These are phyloP conservation scores for Termitomyces sp. DNA, from an alignment of 768 basidiomycete species.

Conservation along the genomic window DNA sequence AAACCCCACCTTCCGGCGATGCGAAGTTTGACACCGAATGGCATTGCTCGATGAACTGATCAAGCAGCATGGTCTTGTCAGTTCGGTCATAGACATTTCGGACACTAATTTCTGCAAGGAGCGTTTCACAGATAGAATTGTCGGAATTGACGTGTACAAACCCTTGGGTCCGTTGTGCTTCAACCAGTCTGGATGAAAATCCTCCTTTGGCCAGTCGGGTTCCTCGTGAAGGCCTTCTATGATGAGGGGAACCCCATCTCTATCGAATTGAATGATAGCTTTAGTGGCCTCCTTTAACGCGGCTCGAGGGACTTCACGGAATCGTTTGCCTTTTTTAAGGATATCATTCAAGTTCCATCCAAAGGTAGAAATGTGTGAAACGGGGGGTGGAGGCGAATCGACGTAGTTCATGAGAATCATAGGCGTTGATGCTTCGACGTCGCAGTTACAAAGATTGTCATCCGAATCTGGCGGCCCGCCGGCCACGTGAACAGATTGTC, in stretches of 20 bases:
- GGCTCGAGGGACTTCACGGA: slow-evolving; percentile 30
- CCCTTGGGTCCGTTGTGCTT: slow-evolving; percentile 22
- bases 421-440: not conserved
- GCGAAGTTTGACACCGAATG: slow-evolving; percentile 29
- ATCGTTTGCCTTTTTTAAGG: slow-evolving; percentile 15
- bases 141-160: slow-evolving; percentile 10
- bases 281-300: slow-evolving; percentile 23
- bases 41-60: slow-evolving; percentile 46
- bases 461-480: not conserved
- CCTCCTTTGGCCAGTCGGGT: slow-evolving; percentile 43
- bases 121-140: not conserved
- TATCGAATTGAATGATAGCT: slow-evolving; percentile 41
- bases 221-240: slow-evolving; percentile 56
- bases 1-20: slow-evolving; percentile 28
- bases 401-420: slow-evolving; percentile 8
- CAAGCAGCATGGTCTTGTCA: slow-evolving; percentile 46
- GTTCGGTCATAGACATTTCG: slow-evolving; percentile 57
- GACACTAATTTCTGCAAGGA: slow-evolving; percentile 44
- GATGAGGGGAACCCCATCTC: slow-evolving; percentile 52
- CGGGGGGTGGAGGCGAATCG: not conserved
- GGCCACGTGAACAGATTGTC: slow-evolving; percentile 11
- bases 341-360: slow-evolving; percentile 44
- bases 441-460: not conserved
- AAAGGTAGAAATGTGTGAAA: slow-evolving; percentile 6
- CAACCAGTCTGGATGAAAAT: slow-evolving; percentile 58